Conservation (phyloP, 345 rosid species). For the Garcia nutans region DNA sequence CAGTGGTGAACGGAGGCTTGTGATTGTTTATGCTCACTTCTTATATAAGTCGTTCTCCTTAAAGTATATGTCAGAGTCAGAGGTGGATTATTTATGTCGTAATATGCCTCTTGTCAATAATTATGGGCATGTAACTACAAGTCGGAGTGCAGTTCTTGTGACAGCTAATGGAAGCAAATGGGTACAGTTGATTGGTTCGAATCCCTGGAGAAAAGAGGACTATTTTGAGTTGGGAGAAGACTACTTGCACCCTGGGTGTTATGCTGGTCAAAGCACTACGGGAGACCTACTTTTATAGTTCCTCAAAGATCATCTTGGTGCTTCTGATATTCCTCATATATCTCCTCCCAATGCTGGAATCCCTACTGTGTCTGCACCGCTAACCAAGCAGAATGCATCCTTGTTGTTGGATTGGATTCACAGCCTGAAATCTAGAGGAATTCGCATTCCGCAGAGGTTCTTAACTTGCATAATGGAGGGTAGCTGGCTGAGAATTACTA, state of each 20-base stretch:
- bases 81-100: slow-evolving; percentile 31
- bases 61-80: slow-evolving; percentile 17
- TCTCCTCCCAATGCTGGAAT: slow-evolving; percentile 55
- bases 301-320: slow-evolving; percentile 30
- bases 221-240: slow-evolving; percentile 55
- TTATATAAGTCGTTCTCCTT: slow-evolving; percentile 40
- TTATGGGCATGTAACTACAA: slow-evolving; percentile 33
- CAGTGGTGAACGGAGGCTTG: slow-evolving; percentile 32
- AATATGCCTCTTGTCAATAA: slow-evolving; percentile 59
- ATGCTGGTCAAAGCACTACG: slow-evolving; percentile 40
- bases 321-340: slow-evolving; percentile 52
- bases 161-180: slow-evolving; percentile 69
- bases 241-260: slow-evolving; percentile 34
- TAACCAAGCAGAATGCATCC: slow-evolving; percentile 48
- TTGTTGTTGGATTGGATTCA: slow-evolving; percentile 62
- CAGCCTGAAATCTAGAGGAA: slow-evolving; percentile 2
- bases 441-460: slow-evolving; percentile 40
- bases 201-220: slow-evolving; percentile 49
- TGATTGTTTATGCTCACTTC: slow-evolving; percentile 54
- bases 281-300: slow-evolving; percentile 39
- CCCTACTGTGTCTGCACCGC: slow-evolving; percentile 50
- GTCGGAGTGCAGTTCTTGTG: slow-evolving; percentile 46
- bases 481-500: slow-evolving; percentile 55
- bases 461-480: slow-evolving; percentile 49
- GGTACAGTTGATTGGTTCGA: slow-evolving; percentile 49